Percentiles rank a stretch among this genome's conserved stretches.
Evolutionary conservation across 208 protist species (phyloP).

Genomic region (Sergeia podlipaevii): DNA sequence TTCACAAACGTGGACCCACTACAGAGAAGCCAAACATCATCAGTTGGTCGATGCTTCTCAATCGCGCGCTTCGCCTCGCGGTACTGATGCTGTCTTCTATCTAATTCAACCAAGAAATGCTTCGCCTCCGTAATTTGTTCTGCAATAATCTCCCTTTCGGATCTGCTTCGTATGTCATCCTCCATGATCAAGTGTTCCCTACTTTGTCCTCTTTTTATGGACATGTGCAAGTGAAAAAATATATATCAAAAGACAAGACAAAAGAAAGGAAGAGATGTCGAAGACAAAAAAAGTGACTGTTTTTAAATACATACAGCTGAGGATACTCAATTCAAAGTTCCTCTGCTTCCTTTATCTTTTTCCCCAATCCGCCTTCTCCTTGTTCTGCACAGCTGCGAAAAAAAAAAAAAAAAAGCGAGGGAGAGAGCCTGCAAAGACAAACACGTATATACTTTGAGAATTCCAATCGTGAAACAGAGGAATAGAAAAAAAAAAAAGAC

Average conservation of each 20-base stretch:
- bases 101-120: conserved; percentile 64
- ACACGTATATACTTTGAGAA: neutral
- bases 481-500: conserved; percentile 4
- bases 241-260: neutral
- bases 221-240: neutral
- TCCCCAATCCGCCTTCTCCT: too few species aligned
- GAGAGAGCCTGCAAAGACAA: conserved; percentile 8
- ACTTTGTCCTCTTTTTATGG: neutral
- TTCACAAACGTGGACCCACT: conserved; percentile 76
- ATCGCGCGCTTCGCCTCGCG: conserved; percentile 65
- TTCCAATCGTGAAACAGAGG: neutral
- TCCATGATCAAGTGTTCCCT: neutral
- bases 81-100: conserved; percentile 77
- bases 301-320: neutral
- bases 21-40: conserved; percentile 73
- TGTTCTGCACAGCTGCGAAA: too few species aligned
- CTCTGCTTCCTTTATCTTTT: too few species aligned
- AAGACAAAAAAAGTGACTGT: neutral
- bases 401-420: neutral
- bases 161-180: conserved; percentile 17
- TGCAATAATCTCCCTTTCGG: conserved; percentile 48
- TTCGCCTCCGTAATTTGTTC: conserved; percentile 66
- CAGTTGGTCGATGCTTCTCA: conserved; percentile 12
- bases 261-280: neutral
- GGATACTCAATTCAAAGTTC: too few species aligned